phyloP scores from a whole-genome alignment of 169 alveolate genomes.

The Eimeria praecox region DNA sequence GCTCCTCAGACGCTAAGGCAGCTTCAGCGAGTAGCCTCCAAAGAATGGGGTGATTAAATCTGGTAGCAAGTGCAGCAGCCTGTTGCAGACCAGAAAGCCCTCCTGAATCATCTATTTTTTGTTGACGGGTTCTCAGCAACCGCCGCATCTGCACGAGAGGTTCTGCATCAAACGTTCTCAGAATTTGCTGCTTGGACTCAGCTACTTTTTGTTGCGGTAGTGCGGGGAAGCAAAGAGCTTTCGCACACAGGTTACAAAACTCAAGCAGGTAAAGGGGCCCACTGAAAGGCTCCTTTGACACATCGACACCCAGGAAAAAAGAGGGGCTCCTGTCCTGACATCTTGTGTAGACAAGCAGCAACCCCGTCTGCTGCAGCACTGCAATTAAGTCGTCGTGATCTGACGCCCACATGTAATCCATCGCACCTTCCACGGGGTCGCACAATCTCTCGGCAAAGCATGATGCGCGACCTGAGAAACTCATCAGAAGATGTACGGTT shows the following conservation, averaged over 20 bases:
- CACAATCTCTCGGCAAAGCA: slow-evolving; percentile 2
- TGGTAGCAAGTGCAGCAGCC: slow-evolving; percentile 61
- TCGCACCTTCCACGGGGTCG: slow-evolving; percentile 57
- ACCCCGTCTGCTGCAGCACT: slow-evolving; percentile 14
- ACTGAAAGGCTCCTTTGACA: not conserved
- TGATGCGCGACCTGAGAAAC: not conserved
- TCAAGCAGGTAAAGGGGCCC: slow-evolving; percentile 63
- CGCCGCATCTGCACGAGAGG: slow-evolving; percentile 65
- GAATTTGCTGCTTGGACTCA: not conserved
- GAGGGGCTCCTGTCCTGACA: slow-evolving; percentile 13
- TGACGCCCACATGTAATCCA: slow-evolving; percentile 70
- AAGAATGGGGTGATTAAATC: slow-evolving; percentile 61
- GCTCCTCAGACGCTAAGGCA: slow-evolving; percentile 18
- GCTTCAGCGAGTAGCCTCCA: slow-evolving; percentile 59
- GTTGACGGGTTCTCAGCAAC: not conserved
- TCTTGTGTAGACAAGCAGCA: slow-evolving; percentile 15
- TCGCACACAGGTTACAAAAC: slow-evolving; percentile 46
- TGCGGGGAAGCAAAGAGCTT: slow-evolving; percentile 28
- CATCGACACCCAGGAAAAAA: not conserved
- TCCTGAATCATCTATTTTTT: not conserved
- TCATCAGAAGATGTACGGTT: not conserved
- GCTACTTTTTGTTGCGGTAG: not conserved
- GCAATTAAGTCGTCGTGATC: slow-evolving; percentile 67
- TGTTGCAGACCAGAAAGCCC: not conserved
- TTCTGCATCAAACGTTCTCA: slow-evolving; percentile 45